Percentiles rank a stretch among this genome's conserved stretches.
phyloP scores from a whole-genome alignment of 345 rosid species.

The Populus pruinosa region DNA sequence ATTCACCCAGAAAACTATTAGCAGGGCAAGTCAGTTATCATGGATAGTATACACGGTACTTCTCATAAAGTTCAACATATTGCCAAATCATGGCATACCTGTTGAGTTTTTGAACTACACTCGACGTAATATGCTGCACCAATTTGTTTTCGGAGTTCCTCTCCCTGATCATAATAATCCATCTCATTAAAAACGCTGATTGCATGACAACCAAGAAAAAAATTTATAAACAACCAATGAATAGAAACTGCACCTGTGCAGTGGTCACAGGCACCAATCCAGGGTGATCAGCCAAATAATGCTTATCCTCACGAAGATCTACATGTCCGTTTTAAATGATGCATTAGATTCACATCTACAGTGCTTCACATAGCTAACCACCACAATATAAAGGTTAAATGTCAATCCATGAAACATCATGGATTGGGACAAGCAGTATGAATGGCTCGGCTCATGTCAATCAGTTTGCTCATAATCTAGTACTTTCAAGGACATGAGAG shows the following conservation, averaged over 20 bases:
- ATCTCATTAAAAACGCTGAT: conserved; percentile 6
- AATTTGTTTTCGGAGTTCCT: conserved; percentile 88
- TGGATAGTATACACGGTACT: background rate
- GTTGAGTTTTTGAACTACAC: conserved; percentile 99
- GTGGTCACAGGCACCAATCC: conserved; percentile 87
- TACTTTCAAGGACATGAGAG: conserved; percentile 3
- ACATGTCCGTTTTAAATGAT: conserved; percentile 23
- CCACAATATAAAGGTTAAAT: background rate
- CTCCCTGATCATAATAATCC: conserved; percentile 54
- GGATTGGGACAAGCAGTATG: background rate
- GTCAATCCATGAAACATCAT: background rate
- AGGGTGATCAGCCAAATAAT: conserved; percentile 93
- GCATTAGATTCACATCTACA: conserved; percentile 10
- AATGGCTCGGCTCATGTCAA: background rate
- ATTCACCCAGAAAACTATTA: background rate
- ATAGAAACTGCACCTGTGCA: conserved; percentile 56
- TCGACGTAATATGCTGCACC: conserved; percentile 90
- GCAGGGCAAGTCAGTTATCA: background rate
- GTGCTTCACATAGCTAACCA: conserved; percentile 13
- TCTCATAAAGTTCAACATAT: background rate
- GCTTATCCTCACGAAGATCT: conserved; percentile 98
- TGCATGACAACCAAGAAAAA: background rate
- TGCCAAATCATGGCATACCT: conserved; percentile 45
- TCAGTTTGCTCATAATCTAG: background rate
- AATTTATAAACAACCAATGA: background rate